Evolutionary conservation across 805 yeast genomes (phyloP).

Genomic region (Starmerella apis): DNA sequence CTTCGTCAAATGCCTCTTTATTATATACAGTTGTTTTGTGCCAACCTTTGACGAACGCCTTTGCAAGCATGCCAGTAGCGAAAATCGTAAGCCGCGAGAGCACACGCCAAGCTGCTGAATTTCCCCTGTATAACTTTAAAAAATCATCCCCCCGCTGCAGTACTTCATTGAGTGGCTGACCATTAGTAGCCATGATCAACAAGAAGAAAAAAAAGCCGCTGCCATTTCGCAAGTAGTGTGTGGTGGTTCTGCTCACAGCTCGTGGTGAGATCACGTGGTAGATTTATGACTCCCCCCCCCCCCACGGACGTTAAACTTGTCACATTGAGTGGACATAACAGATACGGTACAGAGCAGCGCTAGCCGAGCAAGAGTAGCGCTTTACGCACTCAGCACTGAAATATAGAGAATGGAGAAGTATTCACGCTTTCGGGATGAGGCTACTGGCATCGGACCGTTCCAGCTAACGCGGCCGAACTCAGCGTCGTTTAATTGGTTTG

Average conservation of each 20-base stretch:
- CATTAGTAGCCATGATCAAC: not conserved
- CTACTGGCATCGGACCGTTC: constrained; percentile 86
- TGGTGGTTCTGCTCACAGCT: not conserved
- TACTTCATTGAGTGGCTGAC: not conserved
- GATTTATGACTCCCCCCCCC: not conserved
- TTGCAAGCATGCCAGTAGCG: constrained; percentile 54
- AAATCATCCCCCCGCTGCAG: constrained; percentile 52
- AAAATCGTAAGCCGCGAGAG: constrained; percentile 61
- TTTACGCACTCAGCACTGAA: not conserved
- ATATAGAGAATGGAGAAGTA: constrained; percentile 59
- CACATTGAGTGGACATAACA: not conserved
- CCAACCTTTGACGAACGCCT: constrained; percentile 46
- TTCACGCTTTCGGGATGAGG: constrained; percentile 74
- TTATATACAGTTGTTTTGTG: constrained; percentile 57
- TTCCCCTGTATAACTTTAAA: constrained; percentile 52
- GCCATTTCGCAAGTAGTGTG: not conserved
- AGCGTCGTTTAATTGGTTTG: not conserved
- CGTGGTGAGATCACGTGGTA: not conserved
- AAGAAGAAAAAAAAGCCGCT: not conserved
- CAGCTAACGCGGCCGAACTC: constrained; percentile 37
- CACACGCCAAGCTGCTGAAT: constrained; percentile 49
- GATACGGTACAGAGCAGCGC: too few species aligned
- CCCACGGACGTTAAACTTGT: not conserved
- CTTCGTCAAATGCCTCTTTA: constrained; percentile 52
- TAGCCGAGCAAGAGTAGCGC: too few species aligned